phyloP scores from a whole-genome alignment of 305 asterid genomes.

The Withania somnifera region DNA sequence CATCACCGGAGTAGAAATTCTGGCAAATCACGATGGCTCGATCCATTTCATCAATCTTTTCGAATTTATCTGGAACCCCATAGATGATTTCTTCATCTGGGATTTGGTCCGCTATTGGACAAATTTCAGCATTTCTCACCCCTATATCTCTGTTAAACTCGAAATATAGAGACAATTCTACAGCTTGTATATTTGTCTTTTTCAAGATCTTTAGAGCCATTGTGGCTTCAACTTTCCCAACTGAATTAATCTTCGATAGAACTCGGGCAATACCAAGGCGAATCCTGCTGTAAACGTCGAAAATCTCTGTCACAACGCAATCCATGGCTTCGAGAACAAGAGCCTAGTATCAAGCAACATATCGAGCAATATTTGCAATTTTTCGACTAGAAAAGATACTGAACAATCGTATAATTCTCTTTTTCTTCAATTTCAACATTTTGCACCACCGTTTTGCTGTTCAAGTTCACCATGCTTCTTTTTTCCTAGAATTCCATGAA shows the following conservation, averaged over 20 bases:
- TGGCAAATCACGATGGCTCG: constrained; percentile 15
- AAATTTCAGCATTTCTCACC: constrained; percentile 32
- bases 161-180: constrained; percentile 38
- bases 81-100: constrained; percentile 46
- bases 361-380: constrained; percentile 43
- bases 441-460: neutral
- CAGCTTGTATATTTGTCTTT: constrained; percentile 50
- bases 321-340: constrained; percentile 60
- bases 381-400: constrained; percentile 37
- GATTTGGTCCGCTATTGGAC: constrained; percentile 39
- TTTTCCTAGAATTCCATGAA: constrained; percentile 21
- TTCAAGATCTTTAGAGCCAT: constrained; percentile 39
- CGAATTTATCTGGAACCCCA: constrained; percentile 6
- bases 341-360: constrained; percentile 45
- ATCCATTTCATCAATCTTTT: neutral
- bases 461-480: neutral
- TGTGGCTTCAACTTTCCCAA: constrained; percentile 35
- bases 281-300: constrained; percentile 44
- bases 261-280: constrained; percentile 53
- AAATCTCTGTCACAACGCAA: constrained; percentile 42
- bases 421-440: neutral
- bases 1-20: neutral
- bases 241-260: constrained; percentile 36
- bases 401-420: constrained; percentile 8
- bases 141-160: constrained; percentile 51